Percentiles rank a stretch among this genome's conserved stretches.
phyloP scores from a whole-genome alignment of 108 stramenopile genomes.

The Skeletonema costatum region DNA sequence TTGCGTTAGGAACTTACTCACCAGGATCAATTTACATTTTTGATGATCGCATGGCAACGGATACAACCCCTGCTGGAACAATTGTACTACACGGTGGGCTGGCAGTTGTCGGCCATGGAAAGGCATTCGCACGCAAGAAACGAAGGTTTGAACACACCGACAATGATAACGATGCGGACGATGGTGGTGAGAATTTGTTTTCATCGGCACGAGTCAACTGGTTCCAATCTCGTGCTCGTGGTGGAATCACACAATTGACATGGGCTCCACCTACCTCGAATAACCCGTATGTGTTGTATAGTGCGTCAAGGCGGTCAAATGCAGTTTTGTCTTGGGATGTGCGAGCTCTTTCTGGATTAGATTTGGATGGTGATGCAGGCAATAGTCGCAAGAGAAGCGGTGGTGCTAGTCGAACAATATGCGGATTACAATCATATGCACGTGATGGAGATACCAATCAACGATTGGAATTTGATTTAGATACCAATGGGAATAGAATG shows the following conservation, averaged over 20 bases:
- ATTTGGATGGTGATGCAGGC: slow-evolving; percentile 6
- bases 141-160: slow-evolving; percentile 46
- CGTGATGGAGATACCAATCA: slow-evolving; percentile 81
- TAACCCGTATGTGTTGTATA: slow-evolving; percentile 59
- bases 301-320: slow-evolving; percentile 72
- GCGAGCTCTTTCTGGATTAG: slow-evolving; percentile 59
- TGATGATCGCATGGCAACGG: slow-evolving; percentile 61
- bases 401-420: slow-evolving; percentile 33
- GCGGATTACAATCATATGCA: slow-evolving; percentile 65
- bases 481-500: slow-evolving; percentile 42
- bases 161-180: neutral
- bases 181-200: slow-evolving; percentile 41
- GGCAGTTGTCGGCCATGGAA: slow-evolving; percentile 78
- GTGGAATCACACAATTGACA: slow-evolving; percentile 77
- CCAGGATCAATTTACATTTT: slow-evolving; percentile 88
- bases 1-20: slow-evolving; percentile 82
- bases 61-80: slow-evolving; percentile 33
- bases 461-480: slow-evolving; percentile 67
- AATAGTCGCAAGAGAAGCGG: neutral
- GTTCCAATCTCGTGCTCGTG: slow-evolving; percentile 72
- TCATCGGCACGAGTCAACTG: slow-evolving; percentile 69
- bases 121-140: slow-evolving; percentile 47
- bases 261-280: slow-evolving; percentile 44
- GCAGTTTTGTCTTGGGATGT: slow-evolving; percentile 82
- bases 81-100: slow-evolving; percentile 49